Conservation (phyloP, 805 yeast genomes). For the Nematodospora valgi region DNA sequence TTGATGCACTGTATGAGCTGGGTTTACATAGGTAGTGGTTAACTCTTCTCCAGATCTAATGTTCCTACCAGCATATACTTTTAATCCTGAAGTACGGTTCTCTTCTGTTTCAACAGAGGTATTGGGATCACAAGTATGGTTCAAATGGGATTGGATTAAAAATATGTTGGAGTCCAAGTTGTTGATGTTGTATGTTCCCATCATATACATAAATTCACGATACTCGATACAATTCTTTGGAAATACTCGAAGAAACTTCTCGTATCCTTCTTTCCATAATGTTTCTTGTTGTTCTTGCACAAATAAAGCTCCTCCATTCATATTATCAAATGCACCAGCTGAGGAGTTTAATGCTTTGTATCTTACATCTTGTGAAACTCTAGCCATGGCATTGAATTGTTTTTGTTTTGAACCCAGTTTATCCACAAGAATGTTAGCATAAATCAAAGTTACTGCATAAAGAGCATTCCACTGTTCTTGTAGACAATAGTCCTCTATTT, state of each 20-base stretch:
- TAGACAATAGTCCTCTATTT: conserved; percentile 57
- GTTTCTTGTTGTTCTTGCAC: conserved; percentile 53
- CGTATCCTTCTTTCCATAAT: conserved; percentile 59
- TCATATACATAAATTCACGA: conserved; percentile 54
- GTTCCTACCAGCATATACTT: conserved; percentile 55
- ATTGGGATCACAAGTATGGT: conserved; percentile 76
- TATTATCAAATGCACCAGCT: conserved; percentile 49
- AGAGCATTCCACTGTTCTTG: conserved; percentile 68
- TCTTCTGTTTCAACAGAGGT: conserved; percentile 48
- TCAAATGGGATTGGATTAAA: conserved; percentile 63
- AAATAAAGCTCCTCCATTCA: conserved; percentile 52
- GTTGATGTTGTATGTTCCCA: conserved; percentile 76
- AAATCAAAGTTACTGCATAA: conserved; percentile 58
- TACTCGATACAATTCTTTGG: conserved; percentile 35
- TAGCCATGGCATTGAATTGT: conserved; percentile 64
- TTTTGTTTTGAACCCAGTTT: conserved; percentile 34
- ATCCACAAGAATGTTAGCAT: conserved; percentile 45
- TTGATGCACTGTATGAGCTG: conserved; percentile 55
- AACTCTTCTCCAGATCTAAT: conserved; percentile 67
- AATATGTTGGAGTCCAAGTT: conserved; percentile 63
- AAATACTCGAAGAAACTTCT: conserved; percentile 48
- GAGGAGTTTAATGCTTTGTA: conserved; percentile 56
- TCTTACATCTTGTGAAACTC: conserved; percentile 63
- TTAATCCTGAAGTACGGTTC: conserved; percentile 50
- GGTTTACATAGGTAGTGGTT: conserved; percentile 66